These are phyloP conservation scores for Eutrema heterophyllum DNA, from an alignment of 345 rosid genomes.

Conservation along the genomic window DNA sequence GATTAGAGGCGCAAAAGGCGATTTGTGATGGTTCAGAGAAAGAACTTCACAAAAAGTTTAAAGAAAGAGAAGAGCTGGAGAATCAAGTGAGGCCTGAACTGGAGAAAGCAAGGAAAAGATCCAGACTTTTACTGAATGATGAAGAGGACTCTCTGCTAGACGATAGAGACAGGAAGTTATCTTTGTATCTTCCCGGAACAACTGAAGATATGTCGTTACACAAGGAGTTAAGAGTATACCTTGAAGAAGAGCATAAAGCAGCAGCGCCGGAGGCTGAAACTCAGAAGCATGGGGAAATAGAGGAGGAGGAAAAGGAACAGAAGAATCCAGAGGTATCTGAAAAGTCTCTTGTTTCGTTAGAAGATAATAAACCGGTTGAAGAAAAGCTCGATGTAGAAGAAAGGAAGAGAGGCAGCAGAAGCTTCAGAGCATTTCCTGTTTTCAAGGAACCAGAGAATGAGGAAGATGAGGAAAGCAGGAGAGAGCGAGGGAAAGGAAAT, in stretches of 20 bases:
- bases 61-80: conserved; percentile 75
- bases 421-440: conserved; percentile 27
- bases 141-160: conserved; percentile 51
- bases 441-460: conserved; percentile 42
- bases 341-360: conserved; percentile 33
- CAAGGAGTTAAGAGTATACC: conserved; percentile 63
- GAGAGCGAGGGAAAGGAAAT: conserved; percentile 80
- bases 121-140: conserved; percentile 38
- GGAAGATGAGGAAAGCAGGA: conserved; percentile 78
- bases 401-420: conserved; percentile 32
- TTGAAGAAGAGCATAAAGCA: conserved; percentile 66
- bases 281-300: conserved; percentile 37
- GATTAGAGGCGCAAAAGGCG: conserved; percentile 89
- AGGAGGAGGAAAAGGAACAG: conserved; percentile 31
- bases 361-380: conserved; percentile 41
- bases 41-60: conserved; percentile 83
- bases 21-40: conserved; percentile 83
- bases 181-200: conserved; percentile 62
- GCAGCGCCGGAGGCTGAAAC: conserved; percentile 36
- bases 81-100: conserved; percentile 63
- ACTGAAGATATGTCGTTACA: conserved; percentile 43
- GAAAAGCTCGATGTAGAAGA: conserved; percentile 39
- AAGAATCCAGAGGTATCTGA: conserved; percentile 31
- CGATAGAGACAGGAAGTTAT: conserved; percentile 41
- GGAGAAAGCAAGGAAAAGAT: conserved; percentile 85